A percentile compares a stretch with the other conserved stretches of the same genome.
Conservation (phyloP, 805 yeast genomes). For the Pichia nakasei region DNA sequence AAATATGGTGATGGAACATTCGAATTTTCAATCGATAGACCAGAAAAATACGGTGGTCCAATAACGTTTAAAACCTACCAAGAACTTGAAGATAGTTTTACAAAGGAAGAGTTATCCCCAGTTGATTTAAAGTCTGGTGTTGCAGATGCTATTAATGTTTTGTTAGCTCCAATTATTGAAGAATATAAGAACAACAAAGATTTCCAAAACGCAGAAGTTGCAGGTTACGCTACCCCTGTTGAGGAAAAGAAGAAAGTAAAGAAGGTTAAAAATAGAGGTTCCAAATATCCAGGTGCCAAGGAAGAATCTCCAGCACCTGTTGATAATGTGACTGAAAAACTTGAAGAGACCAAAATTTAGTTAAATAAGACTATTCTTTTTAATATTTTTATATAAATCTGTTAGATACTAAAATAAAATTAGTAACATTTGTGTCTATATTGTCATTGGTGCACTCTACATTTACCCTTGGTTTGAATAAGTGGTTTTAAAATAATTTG, state of each 20-base stretch:
- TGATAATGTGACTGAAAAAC: constrained; percentile 29
- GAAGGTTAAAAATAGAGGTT: constrained; percentile 80
- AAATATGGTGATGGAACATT: constrained; percentile 51
- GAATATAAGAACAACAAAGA: constrained; percentile 54
- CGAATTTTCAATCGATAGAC: constrained; percentile 72
- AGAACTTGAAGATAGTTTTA: constrained; percentile 63
- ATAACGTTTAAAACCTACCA: constrained; percentile 61
- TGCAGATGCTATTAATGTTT: constrained; percentile 68
- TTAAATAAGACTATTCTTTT: no score
- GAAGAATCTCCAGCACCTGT: constrained; percentile 20
- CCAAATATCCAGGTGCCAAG: constrained; percentile 73
- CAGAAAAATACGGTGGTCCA: constrained; percentile 96
- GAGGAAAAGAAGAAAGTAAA: constrained; percentile 54
- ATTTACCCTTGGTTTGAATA: no score
- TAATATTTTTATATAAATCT: no score
- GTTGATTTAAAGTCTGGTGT: constrained; percentile 93
- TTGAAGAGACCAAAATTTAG: constrained; percentile 32
- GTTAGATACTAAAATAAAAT: no score
- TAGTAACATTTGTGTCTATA: no score
- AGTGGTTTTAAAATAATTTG: no score
- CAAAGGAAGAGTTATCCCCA: constrained; percentile 70
- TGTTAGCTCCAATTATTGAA: constrained; percentile 78
- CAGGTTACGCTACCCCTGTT: constrained; percentile 78
- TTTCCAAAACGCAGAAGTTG: constrained; percentile 62
- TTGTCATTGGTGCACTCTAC: no score